Conservation (phyloP, 176 grass and related monocot genomes). For the barley (Hordeum vulgare) region MorexV3_pseudomolecules_assembly NC_058524.1:519754092-519754591, state of each 20-base stretch:
- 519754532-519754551: not conserved
- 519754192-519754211: not conserved
- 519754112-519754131: not conserved
- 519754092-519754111: not conserved
- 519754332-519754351: not conserved
- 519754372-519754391: not conserved
- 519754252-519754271: constrained; percentile 10
- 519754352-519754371: not conserved
- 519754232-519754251: not conserved
- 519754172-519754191: not conserved
- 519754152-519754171: constrained; percentile 5
- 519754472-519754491: not conserved
- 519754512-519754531: not conserved
- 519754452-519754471: not conserved
- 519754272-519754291: not conserved
- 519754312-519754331: not conserved
- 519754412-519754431: not conserved
- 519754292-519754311: not conserved
- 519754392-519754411: not conserved
- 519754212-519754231: not conserved
- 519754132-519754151: not conserved
- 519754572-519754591: too few species aligned
- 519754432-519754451: not conserved
- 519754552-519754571: too few species aligned
- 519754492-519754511: not conserved